phyloP scores from a whole-genome alignment of 257 asterid species.

The Thymus quinquecostatus region DNA sequence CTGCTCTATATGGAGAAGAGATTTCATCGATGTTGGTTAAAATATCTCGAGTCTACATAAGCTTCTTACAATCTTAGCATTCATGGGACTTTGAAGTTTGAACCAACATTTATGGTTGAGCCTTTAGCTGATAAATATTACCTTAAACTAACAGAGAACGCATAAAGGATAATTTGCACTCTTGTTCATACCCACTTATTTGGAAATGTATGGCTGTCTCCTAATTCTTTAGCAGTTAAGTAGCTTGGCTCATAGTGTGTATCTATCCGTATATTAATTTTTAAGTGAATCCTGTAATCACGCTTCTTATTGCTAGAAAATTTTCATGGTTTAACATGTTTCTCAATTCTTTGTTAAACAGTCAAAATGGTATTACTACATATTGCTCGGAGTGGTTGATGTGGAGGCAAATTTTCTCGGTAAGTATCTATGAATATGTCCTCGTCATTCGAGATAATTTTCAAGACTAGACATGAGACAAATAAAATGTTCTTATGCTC shows the following conservation, averaged over 20 bases:
- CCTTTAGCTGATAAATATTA: background rate
- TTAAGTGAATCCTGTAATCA: background rate
- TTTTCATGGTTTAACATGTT: conserved; percentile 20
- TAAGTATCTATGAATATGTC: conserved; percentile 36
- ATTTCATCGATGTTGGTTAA: background rate
- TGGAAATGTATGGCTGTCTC: conserved; percentile 8
- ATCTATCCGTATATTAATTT: conserved; percentile 6
- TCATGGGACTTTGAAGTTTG: conserved; percentile 9
- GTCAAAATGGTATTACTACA: conserved; percentile 91
- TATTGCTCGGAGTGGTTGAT: conserved; percentile 80
- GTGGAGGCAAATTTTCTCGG: conserved; percentile 98
- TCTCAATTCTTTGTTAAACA: conserved; percentile 39
- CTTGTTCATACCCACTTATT: background rate
- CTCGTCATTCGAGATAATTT: background rate
- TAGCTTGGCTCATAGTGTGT: background rate
- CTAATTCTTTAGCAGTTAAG: background rate
- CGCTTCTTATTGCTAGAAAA: conserved; percentile 5
- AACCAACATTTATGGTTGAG: background rate
- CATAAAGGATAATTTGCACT: background rate
- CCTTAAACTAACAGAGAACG: background rate
- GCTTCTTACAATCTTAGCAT: background rate
- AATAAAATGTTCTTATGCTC: background rate
- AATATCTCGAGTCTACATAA: background rate
- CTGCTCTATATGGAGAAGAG: background rate
- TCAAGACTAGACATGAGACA: background rate